Evolutionary conservation across 768 basidiomycete species (phyloP).

Genomic region (Kwoniella shandongensis): DNA sequence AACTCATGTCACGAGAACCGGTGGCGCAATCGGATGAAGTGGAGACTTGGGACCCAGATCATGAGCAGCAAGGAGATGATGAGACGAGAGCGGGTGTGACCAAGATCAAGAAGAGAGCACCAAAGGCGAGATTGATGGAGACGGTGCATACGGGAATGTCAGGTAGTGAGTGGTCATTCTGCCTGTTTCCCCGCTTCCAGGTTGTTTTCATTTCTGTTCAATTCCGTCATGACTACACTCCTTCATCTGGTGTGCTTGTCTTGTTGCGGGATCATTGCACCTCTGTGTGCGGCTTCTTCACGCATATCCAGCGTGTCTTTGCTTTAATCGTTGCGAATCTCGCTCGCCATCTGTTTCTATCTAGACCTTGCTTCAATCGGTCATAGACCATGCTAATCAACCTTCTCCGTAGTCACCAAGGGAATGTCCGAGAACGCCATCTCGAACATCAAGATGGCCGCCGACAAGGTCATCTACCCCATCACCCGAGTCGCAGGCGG

Average conservation of each 20-base stretch:
- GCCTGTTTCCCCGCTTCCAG: not conserved
- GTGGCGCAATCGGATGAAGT: constrained; percentile 60
- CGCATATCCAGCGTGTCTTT: too few species aligned
- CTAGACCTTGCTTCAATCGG: too few species aligned
- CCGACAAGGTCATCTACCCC: constrained; percentile 58
- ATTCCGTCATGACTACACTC: too few species aligned
- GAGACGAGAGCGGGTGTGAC: constrained; percentile 38
- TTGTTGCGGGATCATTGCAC: too few species aligned
- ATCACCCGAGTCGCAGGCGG: constrained; percentile 50
- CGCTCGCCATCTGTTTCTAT: too few species aligned
- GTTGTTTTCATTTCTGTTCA: too few species aligned
- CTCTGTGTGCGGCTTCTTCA: too few species aligned
- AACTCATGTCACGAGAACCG: constrained; percentile 63
- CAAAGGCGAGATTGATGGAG: constrained; percentile 40
- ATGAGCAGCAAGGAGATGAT: constrained; percentile 59
- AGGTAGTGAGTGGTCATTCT: constrained; percentile 34
- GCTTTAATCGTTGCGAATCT: too few species aligned
- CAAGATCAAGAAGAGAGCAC: constrained; percentile 45
- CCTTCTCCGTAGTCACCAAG: constrained; percentile 41
- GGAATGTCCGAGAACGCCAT: constrained; percentile 50
- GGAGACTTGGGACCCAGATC: constrained; percentile 71
- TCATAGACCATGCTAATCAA: not conserved
- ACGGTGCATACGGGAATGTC: constrained; percentile 42
- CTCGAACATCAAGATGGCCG: constrained; percentile 53
- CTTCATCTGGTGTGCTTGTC: too few species aligned